Conservation (phyloP, 1,284 basidiomycete genomes). For the Melampsora larici-populina region DNA sequence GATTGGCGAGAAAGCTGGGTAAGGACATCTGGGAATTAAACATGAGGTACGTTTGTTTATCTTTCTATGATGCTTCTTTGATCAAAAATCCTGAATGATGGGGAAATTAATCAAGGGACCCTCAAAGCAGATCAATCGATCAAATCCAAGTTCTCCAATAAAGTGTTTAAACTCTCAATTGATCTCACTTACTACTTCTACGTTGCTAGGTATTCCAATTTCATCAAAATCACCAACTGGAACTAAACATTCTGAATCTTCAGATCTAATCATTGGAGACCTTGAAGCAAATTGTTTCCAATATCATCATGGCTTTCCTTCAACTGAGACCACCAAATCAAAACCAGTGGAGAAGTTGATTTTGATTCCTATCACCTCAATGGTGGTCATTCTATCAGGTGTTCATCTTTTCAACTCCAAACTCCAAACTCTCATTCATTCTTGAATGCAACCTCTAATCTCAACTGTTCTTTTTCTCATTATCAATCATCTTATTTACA, state of each 20-base stretch:
- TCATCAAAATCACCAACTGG: slow-evolving; percentile 9
- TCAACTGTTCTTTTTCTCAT: not conserved
- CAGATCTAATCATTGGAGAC: not conserved
- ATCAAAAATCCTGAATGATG: too few relatives aligned
- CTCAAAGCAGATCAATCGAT: not conserved
- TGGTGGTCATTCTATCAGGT: slow-evolving; percentile 42
- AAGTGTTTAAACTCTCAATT: slow-evolving; percentile 10
- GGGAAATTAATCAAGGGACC: too few relatives aligned
- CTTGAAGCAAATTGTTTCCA: slow-evolving; percentile 34
- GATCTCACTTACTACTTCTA: not conserved
- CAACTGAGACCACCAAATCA: slow-evolving; percentile 18
- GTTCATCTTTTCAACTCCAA: slow-evolving; percentile 13
- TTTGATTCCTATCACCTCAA: slow-evolving; percentile 32
- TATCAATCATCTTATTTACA: not conserved
- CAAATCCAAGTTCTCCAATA: not conserved
- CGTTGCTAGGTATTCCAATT: not conserved
- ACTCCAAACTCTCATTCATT: not conserved
- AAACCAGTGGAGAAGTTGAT: slow-evolving; percentile 33
- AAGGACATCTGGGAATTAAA: too few relatives aligned
- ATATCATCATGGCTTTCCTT: slow-evolving; percentile 35
- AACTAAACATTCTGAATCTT: not conserved
- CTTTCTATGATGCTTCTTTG: too few relatives aligned
- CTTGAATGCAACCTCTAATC: not conserved
- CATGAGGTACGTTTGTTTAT: too few relatives aligned
- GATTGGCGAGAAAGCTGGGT: too few relatives aligned